Conservation (phyloP, 2,329 filamentous ascomycete species). For the Aureobasidium sp. region DNA sequence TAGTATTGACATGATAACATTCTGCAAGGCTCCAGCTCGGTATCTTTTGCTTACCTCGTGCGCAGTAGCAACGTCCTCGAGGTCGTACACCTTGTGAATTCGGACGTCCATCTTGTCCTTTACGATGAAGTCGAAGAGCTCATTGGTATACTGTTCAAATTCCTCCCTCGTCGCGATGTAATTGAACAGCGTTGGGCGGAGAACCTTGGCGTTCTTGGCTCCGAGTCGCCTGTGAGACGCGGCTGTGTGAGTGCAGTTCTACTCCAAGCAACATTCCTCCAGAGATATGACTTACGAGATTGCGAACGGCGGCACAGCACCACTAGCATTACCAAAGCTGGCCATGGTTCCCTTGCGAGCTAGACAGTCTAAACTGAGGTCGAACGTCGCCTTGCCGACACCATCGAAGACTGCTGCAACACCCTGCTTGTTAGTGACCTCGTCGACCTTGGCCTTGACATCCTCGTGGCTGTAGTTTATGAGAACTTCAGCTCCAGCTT, state of each 20-base stretch:
- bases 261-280: slow-evolving; percentile 13
- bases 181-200: slow-evolving; percentile 63
- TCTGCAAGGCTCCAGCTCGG: slow-evolving; percentile 1
- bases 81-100: slow-evolving; percentile 68
- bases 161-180: slow-evolving; percentile 65
- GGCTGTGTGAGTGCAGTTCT: neutral
- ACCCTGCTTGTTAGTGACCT: slow-evolving; percentile 64
- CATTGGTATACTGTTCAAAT: slow-evolving; percentile 57
- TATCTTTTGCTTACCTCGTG: slow-evolving; percentile 42
- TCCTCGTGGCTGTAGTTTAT: slow-evolving; percentile 59
- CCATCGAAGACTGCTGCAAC: slow-evolving; percentile 75
- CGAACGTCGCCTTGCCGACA: slow-evolving; percentile 78
- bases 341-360: slow-evolving; percentile 69
- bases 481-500: slow-evolving; percentile 61
- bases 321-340: slow-evolving; percentile 74
- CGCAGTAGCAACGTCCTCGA: slow-evolving; percentile 62
- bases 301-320: slow-evolving; percentile 62
- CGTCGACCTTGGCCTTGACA: slow-evolving; percentile 50
- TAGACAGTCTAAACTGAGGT: slow-evolving; percentile 63
- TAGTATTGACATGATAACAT: neutral
- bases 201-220: slow-evolving; percentile 67
- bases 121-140: slow-evolving; percentile 64
- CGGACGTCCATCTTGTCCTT: slow-evolving; percentile 61
- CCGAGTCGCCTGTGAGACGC: slow-evolving; percentile 42
- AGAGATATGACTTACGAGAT: slow-evolving; percentile 46